Conservation (phyloP, 1,284 basidiomycete genomes). For the Vanrija humicola region DNA sequence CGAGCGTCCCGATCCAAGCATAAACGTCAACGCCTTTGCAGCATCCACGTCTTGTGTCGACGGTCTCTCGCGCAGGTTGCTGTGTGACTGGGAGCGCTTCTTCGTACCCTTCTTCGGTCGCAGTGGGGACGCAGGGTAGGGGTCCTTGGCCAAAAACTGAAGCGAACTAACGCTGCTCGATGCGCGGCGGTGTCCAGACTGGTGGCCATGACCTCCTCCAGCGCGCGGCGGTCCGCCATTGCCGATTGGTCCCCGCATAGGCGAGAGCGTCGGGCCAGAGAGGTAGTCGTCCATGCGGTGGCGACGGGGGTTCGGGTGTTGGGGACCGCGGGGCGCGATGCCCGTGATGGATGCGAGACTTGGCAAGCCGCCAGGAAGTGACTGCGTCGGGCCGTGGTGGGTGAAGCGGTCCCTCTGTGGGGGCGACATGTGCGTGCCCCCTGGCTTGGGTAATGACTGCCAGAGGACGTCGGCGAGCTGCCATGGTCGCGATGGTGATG, state of each 20-base stretch:
- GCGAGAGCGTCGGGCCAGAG: constrained; percentile 8
- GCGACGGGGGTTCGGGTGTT: constrained; percentile 1
- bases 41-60: constrained; percentile 46
- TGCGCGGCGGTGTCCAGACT: constrained; percentile 12
- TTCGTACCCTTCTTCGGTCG: constrained; percentile 23
- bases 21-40: constrained; percentile 40
- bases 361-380: constrained; percentile 14
- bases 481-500: constrained; percentile 44
- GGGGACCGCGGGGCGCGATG: constrained; percentile 1
- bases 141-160: constrained; percentile 15
- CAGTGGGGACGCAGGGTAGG: constrained; percentile 15
- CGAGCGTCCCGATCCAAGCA: constrained; percentile 31
- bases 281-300: constrained; percentile 18
- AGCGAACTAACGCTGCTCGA: constrained; percentile 9
- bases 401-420: background rate
- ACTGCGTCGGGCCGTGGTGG: constrained; percentile 13
- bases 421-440: constrained; percentile 10
- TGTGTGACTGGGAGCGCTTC: constrained; percentile 42
- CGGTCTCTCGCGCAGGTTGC: constrained; percentile 23
- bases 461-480: constrained; percentile 41
- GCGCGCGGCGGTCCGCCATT: background rate
- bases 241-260: constrained; percentile 1
- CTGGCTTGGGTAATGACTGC: constrained; percentile 44
- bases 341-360: constrained; percentile 3
- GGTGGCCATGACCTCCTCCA: background rate